phyloP scores from a whole-genome alignment of 2,329 filamentous ascomycete genomes.

The Fusarium abutilonis region DNA sequence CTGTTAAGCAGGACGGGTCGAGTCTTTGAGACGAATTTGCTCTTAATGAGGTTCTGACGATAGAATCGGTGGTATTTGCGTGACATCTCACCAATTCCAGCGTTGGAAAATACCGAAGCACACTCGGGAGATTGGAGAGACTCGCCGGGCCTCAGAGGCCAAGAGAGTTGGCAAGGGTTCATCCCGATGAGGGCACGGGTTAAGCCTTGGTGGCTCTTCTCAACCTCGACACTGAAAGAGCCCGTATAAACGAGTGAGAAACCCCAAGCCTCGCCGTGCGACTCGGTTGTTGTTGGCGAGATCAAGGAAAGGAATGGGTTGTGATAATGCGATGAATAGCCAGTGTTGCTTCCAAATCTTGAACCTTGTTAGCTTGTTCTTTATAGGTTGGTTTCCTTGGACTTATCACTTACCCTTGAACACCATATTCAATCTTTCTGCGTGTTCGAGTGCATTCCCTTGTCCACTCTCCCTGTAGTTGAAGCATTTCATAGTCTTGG shows the following conservation, averaged over 20 bases:
- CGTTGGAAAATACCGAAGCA: conserved; percentile 68
- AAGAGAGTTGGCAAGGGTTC: conserved; percentile 69
- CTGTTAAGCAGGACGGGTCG: conserved; percentile 70
- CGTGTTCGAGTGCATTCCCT: conserved; percentile 65
- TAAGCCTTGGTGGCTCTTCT: conserved; percentile 69
- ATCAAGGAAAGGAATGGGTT: conserved; percentile 71
- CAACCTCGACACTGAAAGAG: conserved; percentile 69
- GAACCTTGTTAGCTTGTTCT: neutral
- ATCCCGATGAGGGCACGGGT: conserved; percentile 69
- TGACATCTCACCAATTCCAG: conserved; percentile 70
- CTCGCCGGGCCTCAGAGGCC: conserved; percentile 64
- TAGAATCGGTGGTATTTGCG: conserved; percentile 70
- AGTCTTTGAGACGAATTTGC: conserved; percentile 61
- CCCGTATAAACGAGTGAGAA: conserved; percentile 73
- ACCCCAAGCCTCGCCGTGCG: conserved; percentile 69
- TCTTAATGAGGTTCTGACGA: conserved; percentile 67
- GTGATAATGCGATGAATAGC: conserved; percentile 71
- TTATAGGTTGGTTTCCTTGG: neutral
- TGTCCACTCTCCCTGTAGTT: conserved; percentile 71
- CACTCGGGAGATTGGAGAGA: conserved; percentile 70
- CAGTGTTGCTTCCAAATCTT: conserved; percentile 68
- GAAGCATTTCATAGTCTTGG: conserved; percentile 69
- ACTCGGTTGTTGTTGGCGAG: conserved; percentile 67
- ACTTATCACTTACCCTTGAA: conserved; percentile 57
- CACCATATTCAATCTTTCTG: conserved; percentile 65